Percentiles rank a stretch among this genome's conserved stretches.
These are phyloP conservation scores for Suillus clintonianus DNA, from an alignment of 768 basidiomycete genomes.

Conservation along the genomic window DNA sequence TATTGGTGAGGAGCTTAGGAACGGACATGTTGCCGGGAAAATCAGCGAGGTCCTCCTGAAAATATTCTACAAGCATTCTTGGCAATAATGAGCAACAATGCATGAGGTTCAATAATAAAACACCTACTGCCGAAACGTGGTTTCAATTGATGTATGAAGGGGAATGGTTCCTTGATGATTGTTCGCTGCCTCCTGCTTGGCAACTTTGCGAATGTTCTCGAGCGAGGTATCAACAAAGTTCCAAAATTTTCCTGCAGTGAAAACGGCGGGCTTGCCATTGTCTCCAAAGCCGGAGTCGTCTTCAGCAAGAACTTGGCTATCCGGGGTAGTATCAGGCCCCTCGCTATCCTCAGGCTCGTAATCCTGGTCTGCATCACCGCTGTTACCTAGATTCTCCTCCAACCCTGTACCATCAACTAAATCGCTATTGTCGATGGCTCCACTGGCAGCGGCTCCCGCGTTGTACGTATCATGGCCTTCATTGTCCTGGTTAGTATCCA, in stretches of 20 bases:
- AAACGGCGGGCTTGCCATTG: background rate
- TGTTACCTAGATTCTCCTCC: background rate
- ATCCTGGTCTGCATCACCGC: background rate
- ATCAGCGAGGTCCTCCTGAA: background rate
- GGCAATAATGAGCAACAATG: background rate
- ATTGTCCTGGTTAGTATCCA: background rate
- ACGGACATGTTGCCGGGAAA: background rate
- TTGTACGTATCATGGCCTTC: background rate
- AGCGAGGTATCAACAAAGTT: background rate
- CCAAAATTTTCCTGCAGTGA: background rate
- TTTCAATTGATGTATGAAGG: background rate
- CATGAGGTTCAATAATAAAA: background rate
- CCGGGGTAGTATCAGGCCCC: background rate
- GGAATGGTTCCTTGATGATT: background rate
- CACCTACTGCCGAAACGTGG: background rate
- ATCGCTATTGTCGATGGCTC: background rate
- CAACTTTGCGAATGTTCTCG: background rate
- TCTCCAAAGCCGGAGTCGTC: background rate
- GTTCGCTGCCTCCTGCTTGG: background rate
- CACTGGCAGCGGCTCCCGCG: background rate
- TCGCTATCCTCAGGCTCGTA: background rate
- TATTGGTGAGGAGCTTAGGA: background rate
- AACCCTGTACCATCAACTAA: background rate
- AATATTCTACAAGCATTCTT: background rate
- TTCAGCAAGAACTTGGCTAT: background rate